These are phyloP conservation scores for Cladobotryum mycophilum DNA, from an alignment of 2,329 filamentous ascomycete genomes.

Conservation along the genomic window DNA sequence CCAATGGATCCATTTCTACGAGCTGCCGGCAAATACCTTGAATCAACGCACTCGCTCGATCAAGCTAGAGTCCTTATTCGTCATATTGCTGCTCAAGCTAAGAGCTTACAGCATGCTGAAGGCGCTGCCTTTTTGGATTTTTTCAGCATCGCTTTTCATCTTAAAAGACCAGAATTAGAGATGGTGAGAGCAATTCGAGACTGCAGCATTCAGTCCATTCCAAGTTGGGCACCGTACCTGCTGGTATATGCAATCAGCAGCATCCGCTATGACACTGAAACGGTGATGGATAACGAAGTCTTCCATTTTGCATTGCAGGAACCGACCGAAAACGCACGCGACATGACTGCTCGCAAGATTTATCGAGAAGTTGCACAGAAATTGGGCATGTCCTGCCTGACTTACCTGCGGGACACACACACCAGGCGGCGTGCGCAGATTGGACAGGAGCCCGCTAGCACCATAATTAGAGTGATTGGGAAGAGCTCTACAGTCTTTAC, in stretches of 20 bases:
- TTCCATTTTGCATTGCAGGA: slow-evolving; percentile 27
- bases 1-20: slow-evolving; percentile 51
- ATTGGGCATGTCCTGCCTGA: slow-evolving; percentile 40
- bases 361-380: slow-evolving; percentile 26
- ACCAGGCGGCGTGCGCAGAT: slow-evolving; percentile 37
- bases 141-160: slow-evolving; percentile 23
- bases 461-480: slow-evolving; percentile 37
- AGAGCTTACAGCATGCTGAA: slow-evolving; percentile 40
- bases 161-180: slow-evolving; percentile 22
- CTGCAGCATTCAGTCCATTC: slow-evolving; percentile 22
- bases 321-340: slow-evolving; percentile 24
- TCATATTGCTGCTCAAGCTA: slow-evolving; percentile 40
- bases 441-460: slow-evolving; percentile 34
- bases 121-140: slow-evolving; percentile 45
- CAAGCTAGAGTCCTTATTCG: slow-evolving; percentile 34
- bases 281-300: slow-evolving; percentile 38
- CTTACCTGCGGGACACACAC: slow-evolving; percentile 41
- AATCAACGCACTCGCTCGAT: slow-evolving; percentile 28
- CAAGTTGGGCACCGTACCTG: slow-evolving; percentile 46
- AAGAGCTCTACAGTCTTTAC: slow-evolving; percentile 38
- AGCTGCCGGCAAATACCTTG: slow-evolving; percentile 50
- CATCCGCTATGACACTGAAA: slow-evolving; percentile 37
- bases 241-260: slow-evolving; percentile 40
- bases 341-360: slow-evolving; percentile 8
- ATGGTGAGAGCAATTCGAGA: slow-evolving; percentile 16